Base-by-base conservation (phyloP, 495 filamentous ascomycete species). In the Daldinia concentrica region DNA sequence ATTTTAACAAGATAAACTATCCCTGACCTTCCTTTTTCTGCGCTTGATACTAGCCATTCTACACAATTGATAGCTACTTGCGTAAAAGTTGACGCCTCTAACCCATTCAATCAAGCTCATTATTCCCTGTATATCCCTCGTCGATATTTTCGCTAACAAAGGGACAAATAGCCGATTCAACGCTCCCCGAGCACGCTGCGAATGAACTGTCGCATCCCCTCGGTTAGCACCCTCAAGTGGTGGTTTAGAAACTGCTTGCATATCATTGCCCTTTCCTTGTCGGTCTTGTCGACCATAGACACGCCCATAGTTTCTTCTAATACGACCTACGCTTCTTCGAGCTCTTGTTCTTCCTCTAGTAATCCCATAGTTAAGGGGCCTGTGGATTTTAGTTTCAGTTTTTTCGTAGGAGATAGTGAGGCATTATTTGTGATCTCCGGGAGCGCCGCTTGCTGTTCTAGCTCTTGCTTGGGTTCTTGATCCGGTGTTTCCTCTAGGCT, bases 261-360 rank as follows among this genome's bases (percentile, higher is more conserved):
- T 19, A 45, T 0, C 4, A 7, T 3, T 5, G 52, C 62, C 29
- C 19, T 45, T 5, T 34, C 29, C 8, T 6, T 24, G 36, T 52
- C 50, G 37, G 15, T 14, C 50, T 32, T 36, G 30, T 15, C 14
- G 5, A n/a, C 26, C n/a, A 36, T 3, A 56, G 62, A n/a, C 36
- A 29, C 5, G n/a, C 51, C 62, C 26, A 64, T n/a, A 4, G 45
- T 17, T 17, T 17, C 2, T 34, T 30, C 51, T 6, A 64, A 17
- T 2, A 39, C 52, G 62, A 9, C 26, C 62, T 24, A 64, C 27
- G 62, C 62, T 6, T 55, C 14, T 8, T 14, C 14, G 26, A 64
- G 52, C 26, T 15, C 37, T 27, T 22, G 6, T 24, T 43, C 36
- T 15, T 55, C 52, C 12, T n/a, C 15, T 5, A 24, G 17, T 1